Evolutionary conservation across 2,329 filamentous ascomycete genomes (phyloP).

Genomic region (Alternaria hordeiaustralica): DNA sequence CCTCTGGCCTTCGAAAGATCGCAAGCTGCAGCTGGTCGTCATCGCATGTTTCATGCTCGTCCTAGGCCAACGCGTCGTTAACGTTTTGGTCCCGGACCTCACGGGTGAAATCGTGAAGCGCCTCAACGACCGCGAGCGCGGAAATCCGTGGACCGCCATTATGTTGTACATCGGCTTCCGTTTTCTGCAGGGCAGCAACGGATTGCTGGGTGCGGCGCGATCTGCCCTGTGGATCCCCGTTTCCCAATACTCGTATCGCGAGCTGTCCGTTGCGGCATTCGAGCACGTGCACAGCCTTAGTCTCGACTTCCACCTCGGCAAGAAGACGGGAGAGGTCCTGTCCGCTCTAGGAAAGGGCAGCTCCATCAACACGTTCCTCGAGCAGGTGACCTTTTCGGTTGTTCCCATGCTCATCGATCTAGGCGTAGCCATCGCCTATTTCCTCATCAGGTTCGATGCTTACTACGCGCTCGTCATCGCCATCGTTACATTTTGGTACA

Average conservation of each 20-base stretch:
- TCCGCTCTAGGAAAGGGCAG: slow-evolving; percentile 96
- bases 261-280: slow-evolving; percentile 92
- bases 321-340: slow-evolving; percentile 94
- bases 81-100: slow-evolving; percentile 83
- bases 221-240: slow-evolving; percentile 95
- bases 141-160: slow-evolving; percentile 76
- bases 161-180: slow-evolving; percentile 78
- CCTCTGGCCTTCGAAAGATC: slow-evolving; percentile 87
- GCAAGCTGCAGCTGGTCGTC: slow-evolving; percentile 77
- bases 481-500: slow-evolving; percentile 92
- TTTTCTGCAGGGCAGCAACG: slow-evolving; percentile 86
- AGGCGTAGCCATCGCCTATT: slow-evolving; percentile 81
- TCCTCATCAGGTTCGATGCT: slow-evolving; percentile 79
- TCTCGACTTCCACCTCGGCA: slow-evolving; percentile 94
- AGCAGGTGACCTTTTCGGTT: slow-evolving; percentile 95
- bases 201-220: slow-evolving; percentile 81
- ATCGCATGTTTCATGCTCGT: slow-evolving; percentile 83
- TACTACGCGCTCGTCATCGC: slow-evolving; percentile 90
- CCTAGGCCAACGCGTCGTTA: slow-evolving; percentile 80
- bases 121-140: slow-evolving; percentile 61
- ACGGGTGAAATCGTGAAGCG: slow-evolving; percentile 80
- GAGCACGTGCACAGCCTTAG: slow-evolving; percentile 96
- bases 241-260: slow-evolving; percentile 94
- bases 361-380: slow-evolving; percentile 94
- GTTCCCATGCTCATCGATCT: slow-evolving; percentile 94